Base-by-base conservation (phyloP, 1,284 basidiomycete genomes). In the Moesziomyces sp. region DNA sequence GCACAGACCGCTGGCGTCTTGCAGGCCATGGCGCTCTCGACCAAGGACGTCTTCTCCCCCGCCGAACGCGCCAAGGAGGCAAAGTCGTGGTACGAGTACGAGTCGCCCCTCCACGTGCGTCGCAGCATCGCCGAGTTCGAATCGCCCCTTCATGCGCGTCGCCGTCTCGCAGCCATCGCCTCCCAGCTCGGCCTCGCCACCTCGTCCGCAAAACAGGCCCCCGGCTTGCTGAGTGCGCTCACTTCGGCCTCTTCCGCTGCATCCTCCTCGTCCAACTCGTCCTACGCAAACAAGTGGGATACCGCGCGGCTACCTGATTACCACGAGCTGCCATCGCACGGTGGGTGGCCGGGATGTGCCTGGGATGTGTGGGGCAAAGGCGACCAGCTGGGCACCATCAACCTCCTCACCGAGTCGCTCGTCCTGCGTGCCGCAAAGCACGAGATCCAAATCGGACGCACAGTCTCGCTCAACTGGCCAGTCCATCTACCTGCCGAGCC, bases 311-410 rank as follows among this genome's bases (percentile, higher is more conserved):
- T 81, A 2, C 79, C 79, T 16, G 47, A 53, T 46, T 81, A 72
- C 51, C 47, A 35, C 16, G 58, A 79, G n/a, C 52, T 81, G 38
- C 78, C 79, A 1, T 40, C 58, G 14, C 51, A 78, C 26, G 79
- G 74, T 28, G 79, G 79, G 14, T 79, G 65, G 60, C 67, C 76
- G 0, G 77, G 76, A 28, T 75, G 72, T 69, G 91, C 91, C 1
- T 92, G 91, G 91, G 86, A 86, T 1, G 87, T 92, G 4, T 92
- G 90, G 90, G 90, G 90, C 21, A 83, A 86, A 43, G 88, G 89
- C 21, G 91, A 92, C 72, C 86, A 91, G 76, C 85, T 92, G 13
- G 91, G 91, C 6, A 91, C 90, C 2, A 85, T 91, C 52, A 91
- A 91, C 81, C 67, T 91, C 45, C 84, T 92, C 54, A 91, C 91